Percentiles rank a stretch among this genome's conserved stretches.
These are phyloP conservation scores for Venturia oleaginea DNA, from an alignment of 2,329 filamentous ascomycete species.

Conservation along the genomic window DNA sequence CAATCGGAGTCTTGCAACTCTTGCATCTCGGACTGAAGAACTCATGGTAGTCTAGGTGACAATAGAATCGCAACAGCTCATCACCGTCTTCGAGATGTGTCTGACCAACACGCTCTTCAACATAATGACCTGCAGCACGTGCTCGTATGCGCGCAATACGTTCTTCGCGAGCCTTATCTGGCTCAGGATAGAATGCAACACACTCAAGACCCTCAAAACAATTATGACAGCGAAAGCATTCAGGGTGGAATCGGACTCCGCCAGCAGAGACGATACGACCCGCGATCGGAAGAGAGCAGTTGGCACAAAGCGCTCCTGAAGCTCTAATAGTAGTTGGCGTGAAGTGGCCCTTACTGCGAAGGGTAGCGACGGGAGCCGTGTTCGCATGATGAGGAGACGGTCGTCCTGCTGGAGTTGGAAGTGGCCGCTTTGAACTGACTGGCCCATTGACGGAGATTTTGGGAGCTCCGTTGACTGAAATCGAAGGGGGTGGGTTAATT, in stretches of 20 bases:
- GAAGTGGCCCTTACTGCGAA: conserved; percentile 21
- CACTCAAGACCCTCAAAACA: conserved; percentile 86
- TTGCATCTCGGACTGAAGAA: conserved; percentile 87
- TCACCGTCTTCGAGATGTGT: conserved; percentile 43
- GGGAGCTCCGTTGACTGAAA: not conserved
- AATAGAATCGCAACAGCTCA: conserved; percentile 81
- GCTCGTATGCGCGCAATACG: conserved; percentile 65
- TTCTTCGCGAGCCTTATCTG: conserved; percentile 58
- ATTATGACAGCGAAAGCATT: conserved; percentile 83
- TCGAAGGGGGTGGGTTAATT: not conserved
- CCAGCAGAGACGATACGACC: conserved; percentile 82
- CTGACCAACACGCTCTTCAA: conserved; percentile 53
- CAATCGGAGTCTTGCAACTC: conserved; percentile 91
- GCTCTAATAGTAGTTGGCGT: conserved; percentile 39
- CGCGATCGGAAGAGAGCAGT: conserved; percentile 76
- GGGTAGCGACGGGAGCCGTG: conserved; percentile 25
- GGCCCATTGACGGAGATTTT: not conserved
- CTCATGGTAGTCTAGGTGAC: conserved; percentile 98
- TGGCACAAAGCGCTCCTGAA: conserved; percentile 67
- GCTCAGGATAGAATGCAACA: conserved; percentile 93
- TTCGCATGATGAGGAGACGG: conserved; percentile 33
- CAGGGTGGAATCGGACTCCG: conserved; percentile 78
- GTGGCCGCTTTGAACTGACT: conserved; percentile 34
- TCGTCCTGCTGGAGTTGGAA: conserved; percentile 35
- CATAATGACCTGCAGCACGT: conserved; percentile 43